A percentile compares a stretch with the other conserved stretches of the same genome.
phyloP scores from a whole-genome alignment of 2,329 filamentous ascomycete species.

The Chrysosporium keratinophilum region DNA sequence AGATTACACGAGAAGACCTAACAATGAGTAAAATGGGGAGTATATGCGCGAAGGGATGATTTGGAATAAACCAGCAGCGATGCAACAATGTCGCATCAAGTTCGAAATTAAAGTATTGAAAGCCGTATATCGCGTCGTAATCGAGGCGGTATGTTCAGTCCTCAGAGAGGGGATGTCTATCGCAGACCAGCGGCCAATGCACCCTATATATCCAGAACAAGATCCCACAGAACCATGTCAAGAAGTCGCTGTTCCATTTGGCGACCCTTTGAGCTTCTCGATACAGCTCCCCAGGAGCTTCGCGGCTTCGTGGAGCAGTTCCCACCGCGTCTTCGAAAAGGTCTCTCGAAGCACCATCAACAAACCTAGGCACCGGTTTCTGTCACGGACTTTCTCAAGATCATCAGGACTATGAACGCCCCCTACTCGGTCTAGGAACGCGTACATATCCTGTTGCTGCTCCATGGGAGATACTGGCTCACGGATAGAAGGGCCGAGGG shows the following conservation, averaged over 20 bases:
- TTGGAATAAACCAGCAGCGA: background rate
- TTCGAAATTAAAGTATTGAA: background rate
- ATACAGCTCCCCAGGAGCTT: slow-evolving; percentile 74
- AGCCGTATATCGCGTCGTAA: background rate
- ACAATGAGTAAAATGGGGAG: background rate
- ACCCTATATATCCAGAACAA: background rate
- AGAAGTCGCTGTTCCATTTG: background rate
- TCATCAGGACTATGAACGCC: slow-evolving; percentile 65
- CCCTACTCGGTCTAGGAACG: slow-evolving; percentile 63
- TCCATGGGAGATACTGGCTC: slow-evolving; percentile 52
- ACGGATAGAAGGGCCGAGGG: slow-evolving; percentile 42
- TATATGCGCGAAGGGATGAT: background rate
- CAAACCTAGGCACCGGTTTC: slow-evolving; percentile 74
- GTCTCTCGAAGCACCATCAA: slow-evolving; percentile 71
- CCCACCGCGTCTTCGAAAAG: slow-evolving; percentile 78
- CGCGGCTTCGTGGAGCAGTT: slow-evolving; percentile 78
- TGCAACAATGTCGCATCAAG: background rate
- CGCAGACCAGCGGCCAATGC: too few relatives aligned
- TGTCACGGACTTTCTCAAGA: slow-evolving; percentile 58
- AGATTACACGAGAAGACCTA: background rate
- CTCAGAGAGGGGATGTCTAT: too few relatives aligned
- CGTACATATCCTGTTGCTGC: slow-evolving; percentile 66
- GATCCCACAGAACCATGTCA: background rate
- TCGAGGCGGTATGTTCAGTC: background rate
- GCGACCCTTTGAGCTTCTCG: slow-evolving; percentile 39